A percentile compares a stretch with the other conserved stretches of the same genome.
Conservation (phyloP, 345 rosid genomes). For the Lepidium aucheri region DNA sequence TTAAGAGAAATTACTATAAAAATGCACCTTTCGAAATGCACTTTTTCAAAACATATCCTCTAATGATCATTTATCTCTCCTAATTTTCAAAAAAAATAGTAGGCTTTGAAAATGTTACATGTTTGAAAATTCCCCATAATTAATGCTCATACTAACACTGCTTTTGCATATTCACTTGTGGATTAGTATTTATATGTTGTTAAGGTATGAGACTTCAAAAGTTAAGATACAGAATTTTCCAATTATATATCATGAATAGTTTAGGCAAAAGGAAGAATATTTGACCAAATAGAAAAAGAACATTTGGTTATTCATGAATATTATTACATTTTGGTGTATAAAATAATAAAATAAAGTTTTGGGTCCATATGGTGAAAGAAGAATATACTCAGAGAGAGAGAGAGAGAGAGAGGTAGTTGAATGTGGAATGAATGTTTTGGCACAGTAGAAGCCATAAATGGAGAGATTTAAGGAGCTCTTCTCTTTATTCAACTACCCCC, state of each 20-base stretch:
- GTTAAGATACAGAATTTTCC: too few relatives aligned
- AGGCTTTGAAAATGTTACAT: too few relatives aligned
- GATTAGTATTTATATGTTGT: too few relatives aligned
- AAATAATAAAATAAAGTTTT: not conserved
- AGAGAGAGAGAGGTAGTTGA: conserved; percentile 18
- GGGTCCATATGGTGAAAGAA: not conserved
- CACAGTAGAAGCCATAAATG: conserved; percentile 26
- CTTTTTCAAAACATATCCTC: too few relatives aligned
- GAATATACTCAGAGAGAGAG: conserved; percentile 11
- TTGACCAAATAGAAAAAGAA: not conserved
- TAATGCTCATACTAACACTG: conserved; percentile 8
- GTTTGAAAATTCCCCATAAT: too few relatives aligned
- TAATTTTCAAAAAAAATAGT: too few relatives aligned
- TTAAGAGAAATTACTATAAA: too few relatives aligned
- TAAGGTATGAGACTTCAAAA: too few relatives aligned
- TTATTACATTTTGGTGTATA: not conserved
- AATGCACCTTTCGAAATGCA: too few relatives aligned
- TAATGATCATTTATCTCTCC: too few relatives aligned
- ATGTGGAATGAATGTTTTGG: conserved; percentile 28
- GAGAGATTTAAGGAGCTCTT: conserved; percentile 28
- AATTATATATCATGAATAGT: too few relatives aligned
- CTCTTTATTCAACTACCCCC: conserved; percentile 19
- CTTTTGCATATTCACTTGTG: too few relatives aligned
- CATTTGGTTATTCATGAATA: not conserved
- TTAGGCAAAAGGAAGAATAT: not conserved